Base-by-base conservation (phyloP, 345 rosid species). In the Lenwebbia sp. region DNA sequence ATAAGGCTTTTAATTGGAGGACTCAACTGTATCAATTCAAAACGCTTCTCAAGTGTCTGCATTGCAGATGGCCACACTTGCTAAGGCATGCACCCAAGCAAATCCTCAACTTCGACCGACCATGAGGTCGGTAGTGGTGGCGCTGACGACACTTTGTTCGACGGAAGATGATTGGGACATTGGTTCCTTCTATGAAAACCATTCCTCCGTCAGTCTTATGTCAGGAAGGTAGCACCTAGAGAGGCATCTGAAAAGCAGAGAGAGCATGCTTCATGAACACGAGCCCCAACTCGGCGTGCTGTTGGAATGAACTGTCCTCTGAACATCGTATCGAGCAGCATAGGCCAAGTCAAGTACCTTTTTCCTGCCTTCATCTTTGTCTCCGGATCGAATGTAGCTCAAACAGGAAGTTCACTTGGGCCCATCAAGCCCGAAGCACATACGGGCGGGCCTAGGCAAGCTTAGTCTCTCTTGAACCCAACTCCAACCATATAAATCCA, bases 111-210 rank as follows among this genome's bases (percentile, higher is more conserved):
- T 90, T 82, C 92, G 96, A 25, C 98, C 98, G 3, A 93, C 92
- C 28, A 96, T 92, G 98, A 93, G 98, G 87, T 94, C 96, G 30
- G 88, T 95, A 7, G 99, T 94, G 85, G 98, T 93, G 82, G 95
- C 98, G 23, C 86, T 94, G 52, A 95, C 90, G 85, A 93, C 96
- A 4, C 95, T 95, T 37, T 94, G 94, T 6, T 96, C 98, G 3
- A 86, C 93, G 0, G 92, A 94, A 0, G 96, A 94, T 78, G 95
- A 94, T 23, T 90, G 93, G 96, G 98, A 94, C 88, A 91, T 88
- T 5, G 89, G 91, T 25, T 88, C 94, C 60, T 88, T 92, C 87
- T 91, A 90, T 62, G 93, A 93, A 86, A 92, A 93, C 89, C 91
- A 93, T 28, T 92, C 78, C 41, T 65, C 92, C 84, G 84, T 91